Evolutionary conservation across 192 early-diverging fungal genomes (phyloP).

Genomic region (Mortierella hygrophila): DNA sequence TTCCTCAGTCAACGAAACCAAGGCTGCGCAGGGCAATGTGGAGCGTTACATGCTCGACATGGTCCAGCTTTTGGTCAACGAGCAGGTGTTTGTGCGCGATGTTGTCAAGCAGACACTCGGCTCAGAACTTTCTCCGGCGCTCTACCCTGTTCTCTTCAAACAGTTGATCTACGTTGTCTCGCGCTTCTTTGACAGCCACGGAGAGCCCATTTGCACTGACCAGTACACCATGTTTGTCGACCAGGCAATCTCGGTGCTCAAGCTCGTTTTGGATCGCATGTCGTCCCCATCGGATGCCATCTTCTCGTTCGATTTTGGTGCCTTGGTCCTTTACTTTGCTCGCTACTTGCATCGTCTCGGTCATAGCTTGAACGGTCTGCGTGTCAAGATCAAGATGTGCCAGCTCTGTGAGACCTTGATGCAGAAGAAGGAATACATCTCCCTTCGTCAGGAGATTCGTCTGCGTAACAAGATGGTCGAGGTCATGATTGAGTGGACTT

Average conservation of each 20-base stretch:
- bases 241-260: conserved; percentile 79
- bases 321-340: conserved; percentile 74
- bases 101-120: conserved; percentile 86
- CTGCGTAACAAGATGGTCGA: conserved; percentile 81
- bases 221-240: conserved; percentile 82
- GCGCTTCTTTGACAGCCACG: conserved; percentile 70
- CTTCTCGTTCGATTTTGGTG: conserved; percentile 78
- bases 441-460: conserved; percentile 77
- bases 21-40: conserved; percentile 65
- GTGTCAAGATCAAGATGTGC: conserved; percentile 83
- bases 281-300: conserved; percentile 68
- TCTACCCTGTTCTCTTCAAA: conserved; percentile 74
- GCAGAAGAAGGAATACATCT: conserved; percentile 79
- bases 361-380: conserved; percentile 63
- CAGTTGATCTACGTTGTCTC: conserved; percentile 69
- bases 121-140: conserved; percentile 71
- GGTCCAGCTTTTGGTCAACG: conserved; percentile 78
- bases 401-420: conserved; percentile 81
- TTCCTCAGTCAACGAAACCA: conserved; percentile 32
- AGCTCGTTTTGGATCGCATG: conserved; percentile 79
- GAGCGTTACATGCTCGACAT: conserved; percentile 80
- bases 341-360: conserved; percentile 79
- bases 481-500: conserved; percentile 83
- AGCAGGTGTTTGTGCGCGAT: conserved; percentile 82
- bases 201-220: conserved; percentile 66